Evolutionary conservation across 768 basidiomycete genomes (phyloP), one percentile per base, ranked within the genome.

Genomic region (Asterophora lycoperdoides): DNA sequence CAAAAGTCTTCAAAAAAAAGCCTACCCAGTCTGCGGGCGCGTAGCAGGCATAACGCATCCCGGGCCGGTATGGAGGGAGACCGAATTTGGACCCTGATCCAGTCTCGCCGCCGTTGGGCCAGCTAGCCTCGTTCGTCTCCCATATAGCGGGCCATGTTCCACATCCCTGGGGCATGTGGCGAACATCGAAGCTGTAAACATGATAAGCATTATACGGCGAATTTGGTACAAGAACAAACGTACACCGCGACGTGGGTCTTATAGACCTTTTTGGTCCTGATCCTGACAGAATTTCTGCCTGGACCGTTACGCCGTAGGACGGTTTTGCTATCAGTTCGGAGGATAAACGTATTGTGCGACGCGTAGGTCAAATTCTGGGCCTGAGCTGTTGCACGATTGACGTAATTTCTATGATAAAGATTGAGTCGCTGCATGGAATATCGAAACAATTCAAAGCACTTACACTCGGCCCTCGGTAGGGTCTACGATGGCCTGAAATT

Each of bases 401-500:
- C 75, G 51, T 77, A 75, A 52, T 72, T 74, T 10, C 75, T 77
- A 29, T 26, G 32, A 36, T 38, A 43, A 5, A 38, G 32, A 11
- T 30, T 13, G 34, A 7, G 34, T 17, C 10, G 34, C 14, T 26
- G 9, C 9, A 41, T 19, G n/a, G 28, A 29, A 15, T 23, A 28
- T 46, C 36, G 33, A 52, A 32, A 46, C 3, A 30, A 15, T 35
- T 26, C 18, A 37, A 32, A 15, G 26, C 52, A 65, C 71, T 48
- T 64, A 73, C 84, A 87, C 84, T 44, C 83, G 71, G 23, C 84
- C 84, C 53, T 83, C 70, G 6, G 84, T 85, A 4, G 84, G 83
- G 57, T 86, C 84, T 1, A 75, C 13, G 34, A 78, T 74, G 15
- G 69, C 68, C 56, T 80, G 57, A 56, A 72, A 73, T 4, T 59